Evolutionary conservation across 169 alveolate species (phyloP).

Genomic region (Plasmodium cynomolgi): DNA sequence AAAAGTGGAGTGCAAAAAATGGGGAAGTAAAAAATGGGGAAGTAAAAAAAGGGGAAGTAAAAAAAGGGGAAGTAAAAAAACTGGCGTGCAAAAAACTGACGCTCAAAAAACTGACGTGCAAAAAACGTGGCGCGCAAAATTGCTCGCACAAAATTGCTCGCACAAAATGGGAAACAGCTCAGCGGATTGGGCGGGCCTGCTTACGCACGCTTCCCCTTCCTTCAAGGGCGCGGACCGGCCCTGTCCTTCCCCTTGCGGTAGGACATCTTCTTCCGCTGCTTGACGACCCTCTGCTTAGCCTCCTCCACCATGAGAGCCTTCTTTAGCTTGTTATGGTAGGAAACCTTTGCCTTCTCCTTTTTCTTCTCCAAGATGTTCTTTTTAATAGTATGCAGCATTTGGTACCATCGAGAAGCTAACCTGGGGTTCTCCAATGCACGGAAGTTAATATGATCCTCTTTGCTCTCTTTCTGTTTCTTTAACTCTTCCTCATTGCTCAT

Average conservation of each 20-base stretch:
- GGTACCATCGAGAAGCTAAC: constrained; percentile 71
- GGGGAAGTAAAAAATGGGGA: no score
- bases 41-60: no score
- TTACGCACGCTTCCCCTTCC: background rate
- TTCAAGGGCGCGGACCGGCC: background rate
- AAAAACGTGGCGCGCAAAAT: background rate
- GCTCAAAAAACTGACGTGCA: background rate
- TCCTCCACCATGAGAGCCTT: constrained; percentile 10
- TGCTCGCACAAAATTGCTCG: no score
- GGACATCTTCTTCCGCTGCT: constrained; percentile 21
- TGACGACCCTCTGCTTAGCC: constrained; percentile 14
- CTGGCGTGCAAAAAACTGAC: background rate
- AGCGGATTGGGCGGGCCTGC: background rate
- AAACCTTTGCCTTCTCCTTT: constrained; percentile 29
- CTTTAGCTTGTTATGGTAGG: constrained; percentile 49
- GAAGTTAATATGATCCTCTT: constrained; percentile 73
- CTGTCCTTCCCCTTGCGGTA: constrained; percentile 7
- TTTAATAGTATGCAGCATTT: constrained; percentile 70
- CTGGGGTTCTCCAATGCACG: constrained; percentile 85
- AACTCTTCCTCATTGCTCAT: constrained; percentile 21
- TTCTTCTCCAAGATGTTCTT: constrained; percentile 35
- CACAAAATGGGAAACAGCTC: background rate
- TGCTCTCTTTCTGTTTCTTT: constrained; percentile 78
- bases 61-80: no score
- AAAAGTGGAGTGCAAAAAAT: no score